Conservation (phyloP, 805 yeast genomes). For the Candida schatavii region DNA sequence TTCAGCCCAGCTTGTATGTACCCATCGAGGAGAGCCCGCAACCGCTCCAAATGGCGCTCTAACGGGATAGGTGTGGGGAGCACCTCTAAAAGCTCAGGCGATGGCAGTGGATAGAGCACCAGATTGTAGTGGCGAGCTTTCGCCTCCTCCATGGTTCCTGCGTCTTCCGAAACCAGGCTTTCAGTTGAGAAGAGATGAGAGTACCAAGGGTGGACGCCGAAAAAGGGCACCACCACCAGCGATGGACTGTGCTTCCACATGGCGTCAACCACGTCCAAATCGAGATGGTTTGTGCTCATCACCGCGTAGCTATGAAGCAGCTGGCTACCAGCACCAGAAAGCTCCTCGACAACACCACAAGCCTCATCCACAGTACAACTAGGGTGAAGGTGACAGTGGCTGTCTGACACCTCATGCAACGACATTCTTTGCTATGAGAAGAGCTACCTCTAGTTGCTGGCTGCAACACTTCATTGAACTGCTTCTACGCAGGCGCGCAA, state of each 20-base stretch:
- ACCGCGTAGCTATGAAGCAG: constrained; percentile 9
- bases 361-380: constrained; percentile 12
- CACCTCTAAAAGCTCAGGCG: constrained; percentile 33
- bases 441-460: too few species aligned
- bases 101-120: constrained; percentile 45
- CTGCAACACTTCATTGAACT: too few species aligned
- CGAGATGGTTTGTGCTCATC: constrained; percentile 40
- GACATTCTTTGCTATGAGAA: too few species aligned
- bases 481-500: too few species aligned
- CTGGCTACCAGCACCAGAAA: constrained; percentile 4
- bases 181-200: constrained; percentile 59
- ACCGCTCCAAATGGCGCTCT: constrained; percentile 22
- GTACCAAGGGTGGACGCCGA: constrained; percentile 94
- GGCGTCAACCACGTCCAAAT: constrained; percentile 24
- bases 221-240: constrained; percentile 39
- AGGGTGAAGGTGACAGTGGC: constrained; percentile 36
- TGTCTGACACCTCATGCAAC: constrained; percentile 13
- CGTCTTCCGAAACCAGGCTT: constrained; percentile 11
- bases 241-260: constrained; percentile 6
- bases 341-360: constrained; percentile 8
- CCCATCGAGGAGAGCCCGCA: constrained; percentile 3
- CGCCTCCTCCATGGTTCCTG: constrained; percentile 2
- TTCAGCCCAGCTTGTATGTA: not conserved
- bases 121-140: constrained; percentile 55
- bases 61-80: constrained; percentile 65